Evolutionary conservation across 1,139 yeast species (phyloP).

Genomic region (Yamadazyma friedrichii): DNA sequence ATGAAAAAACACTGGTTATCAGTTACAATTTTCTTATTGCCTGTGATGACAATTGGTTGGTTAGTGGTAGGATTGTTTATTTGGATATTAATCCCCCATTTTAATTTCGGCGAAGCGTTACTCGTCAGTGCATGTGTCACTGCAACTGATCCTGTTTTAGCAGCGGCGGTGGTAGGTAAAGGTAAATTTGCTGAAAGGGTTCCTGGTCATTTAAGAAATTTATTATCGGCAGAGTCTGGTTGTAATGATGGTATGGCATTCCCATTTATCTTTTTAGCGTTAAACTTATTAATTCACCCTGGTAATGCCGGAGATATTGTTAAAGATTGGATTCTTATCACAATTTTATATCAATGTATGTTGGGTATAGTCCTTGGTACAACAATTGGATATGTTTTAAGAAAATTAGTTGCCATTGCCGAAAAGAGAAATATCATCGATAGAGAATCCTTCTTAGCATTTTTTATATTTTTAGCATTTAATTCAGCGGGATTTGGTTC

Average conservation of each 20-base stretch:
- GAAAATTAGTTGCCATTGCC: slow-evolving; percentile 76
- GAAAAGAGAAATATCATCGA: slow-evolving; percentile 77
- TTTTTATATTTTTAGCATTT: slow-evolving; percentile 81
- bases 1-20: slow-evolving; percentile 90
- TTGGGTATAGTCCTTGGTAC: slow-evolving; percentile 83
- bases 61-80: slow-evolving; percentile 80
- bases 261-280: slow-evolving; percentile 81
- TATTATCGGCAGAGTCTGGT: slow-evolving; percentile 91
- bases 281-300: slow-evolving; percentile 63
- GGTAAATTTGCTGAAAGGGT: slow-evolving; percentile 97
- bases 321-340: slow-evolving; percentile 79
- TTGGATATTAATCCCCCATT: slow-evolving; percentile 82
- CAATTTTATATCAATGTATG: slow-evolving; percentile 83
- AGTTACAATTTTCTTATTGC: slow-evolving; percentile 72
- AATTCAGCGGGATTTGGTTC: slow-evolving; percentile 94
- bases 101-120: slow-evolving; percentile 73
- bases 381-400: slow-evolving; percentile 69
- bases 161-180: slow-evolving; percentile 97
- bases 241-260: slow-evolving; percentile 99
- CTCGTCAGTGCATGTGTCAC: slow-evolving; percentile 91
- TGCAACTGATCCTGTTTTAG: slow-evolving; percentile 96
- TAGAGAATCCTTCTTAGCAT: slow-evolving; percentile 89
- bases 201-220: slow-evolving; percentile 91
- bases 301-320: slow-evolving; percentile 70
- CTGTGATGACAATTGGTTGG: slow-evolving; percentile 97